These are phyloP conservation scores for Lepidium campestre DNA, from an alignment of 441 rosid genomes.

Conservation along the genomic window DNA sequence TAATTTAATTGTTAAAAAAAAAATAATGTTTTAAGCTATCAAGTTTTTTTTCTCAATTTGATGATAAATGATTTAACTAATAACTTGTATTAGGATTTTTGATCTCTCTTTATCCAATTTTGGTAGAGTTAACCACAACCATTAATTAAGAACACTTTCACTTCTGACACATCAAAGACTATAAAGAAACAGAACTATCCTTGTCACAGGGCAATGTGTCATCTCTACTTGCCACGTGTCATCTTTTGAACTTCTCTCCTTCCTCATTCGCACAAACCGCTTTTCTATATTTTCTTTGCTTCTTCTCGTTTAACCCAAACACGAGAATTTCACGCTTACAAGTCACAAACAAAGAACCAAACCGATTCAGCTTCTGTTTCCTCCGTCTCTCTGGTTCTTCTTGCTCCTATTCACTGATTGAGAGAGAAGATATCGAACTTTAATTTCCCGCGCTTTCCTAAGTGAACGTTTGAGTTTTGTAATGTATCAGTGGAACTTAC, in stretches of 20 bases:
- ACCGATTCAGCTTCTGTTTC: not conserved
- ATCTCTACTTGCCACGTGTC: not conserved
- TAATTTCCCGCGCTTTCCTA: not conserved
- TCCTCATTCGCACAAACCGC: not conserved
- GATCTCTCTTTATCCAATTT: too few species aligned
- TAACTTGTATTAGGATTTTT: too few species aligned
- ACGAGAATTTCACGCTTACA: not conserved
- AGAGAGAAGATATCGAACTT: too few species aligned
- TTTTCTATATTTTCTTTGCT: not conserved
- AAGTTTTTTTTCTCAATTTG: too few species aligned
- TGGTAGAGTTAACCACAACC: too few species aligned
- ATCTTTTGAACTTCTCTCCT: not conserved
- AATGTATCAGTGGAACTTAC: constrained; percentile 45
- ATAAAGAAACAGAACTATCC: not conserved
- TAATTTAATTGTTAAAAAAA: too few species aligned
- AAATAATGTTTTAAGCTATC: too few species aligned
- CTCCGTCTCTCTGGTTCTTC: not conserved
- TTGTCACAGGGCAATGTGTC: not conserved
- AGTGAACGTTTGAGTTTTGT: too few species aligned
- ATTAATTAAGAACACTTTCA: not conserved
- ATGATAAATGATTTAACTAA: too few species aligned
- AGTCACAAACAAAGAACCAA: not conserved
- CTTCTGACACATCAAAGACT: not conserved
- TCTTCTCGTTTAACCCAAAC: not conserved
- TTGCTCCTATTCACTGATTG: not conserved